phyloP scores from a whole-genome alignment of 768 basidiomycete genomes.

The Baorangia bicolor region DNA sequence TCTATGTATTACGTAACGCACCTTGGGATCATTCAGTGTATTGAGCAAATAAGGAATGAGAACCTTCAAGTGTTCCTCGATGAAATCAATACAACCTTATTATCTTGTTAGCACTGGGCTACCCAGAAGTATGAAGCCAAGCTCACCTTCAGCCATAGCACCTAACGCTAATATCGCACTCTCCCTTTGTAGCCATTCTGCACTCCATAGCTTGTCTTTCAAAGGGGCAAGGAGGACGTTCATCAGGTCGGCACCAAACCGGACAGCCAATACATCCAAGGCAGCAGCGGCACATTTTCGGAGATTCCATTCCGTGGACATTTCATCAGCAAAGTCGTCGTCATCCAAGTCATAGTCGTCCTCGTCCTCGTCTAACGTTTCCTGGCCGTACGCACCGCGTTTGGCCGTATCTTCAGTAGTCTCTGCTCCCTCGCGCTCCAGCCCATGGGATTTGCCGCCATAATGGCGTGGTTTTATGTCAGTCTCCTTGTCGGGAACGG shows the following conservation, averaged over 20 bases:
- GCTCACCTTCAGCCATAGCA: constrained; percentile 95
- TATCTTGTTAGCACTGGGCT: constrained; percentile 7
- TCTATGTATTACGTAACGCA: constrained; percentile 31
- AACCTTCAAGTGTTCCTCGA: constrained; percentile 92
- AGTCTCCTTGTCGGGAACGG: constrained; percentile 87
- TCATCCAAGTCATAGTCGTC: constrained; percentile 87
- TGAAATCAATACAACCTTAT: constrained; percentile 91
- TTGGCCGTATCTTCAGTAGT: constrained; percentile 38
- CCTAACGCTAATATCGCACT: constrained; percentile 95
- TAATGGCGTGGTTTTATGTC: constrained; percentile 98
- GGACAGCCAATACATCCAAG: constrained; percentile 92
- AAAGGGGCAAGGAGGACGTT: constrained; percentile 85
- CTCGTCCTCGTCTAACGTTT: constrained; percentile 80
- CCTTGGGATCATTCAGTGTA: constrained; percentile 90
- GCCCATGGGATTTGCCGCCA: constrained; percentile 78
- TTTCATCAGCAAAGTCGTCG: constrained; percentile 89
- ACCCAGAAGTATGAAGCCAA: background rate
- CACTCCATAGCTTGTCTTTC: constrained; percentile 91
- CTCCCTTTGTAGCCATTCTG: constrained; percentile 92
- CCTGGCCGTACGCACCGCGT: constrained; percentile 73
- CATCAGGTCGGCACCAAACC: constrained; percentile 86
- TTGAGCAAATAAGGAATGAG: constrained; percentile 91
- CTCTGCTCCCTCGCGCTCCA: constrained; percentile 64
- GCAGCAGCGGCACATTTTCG: constrained; percentile 98
- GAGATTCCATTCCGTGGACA: constrained; percentile 98